phyloP scores from a whole-genome alignment of 2,329 filamentous ascomycete genomes.

The Drechslera avenae region DNA sequence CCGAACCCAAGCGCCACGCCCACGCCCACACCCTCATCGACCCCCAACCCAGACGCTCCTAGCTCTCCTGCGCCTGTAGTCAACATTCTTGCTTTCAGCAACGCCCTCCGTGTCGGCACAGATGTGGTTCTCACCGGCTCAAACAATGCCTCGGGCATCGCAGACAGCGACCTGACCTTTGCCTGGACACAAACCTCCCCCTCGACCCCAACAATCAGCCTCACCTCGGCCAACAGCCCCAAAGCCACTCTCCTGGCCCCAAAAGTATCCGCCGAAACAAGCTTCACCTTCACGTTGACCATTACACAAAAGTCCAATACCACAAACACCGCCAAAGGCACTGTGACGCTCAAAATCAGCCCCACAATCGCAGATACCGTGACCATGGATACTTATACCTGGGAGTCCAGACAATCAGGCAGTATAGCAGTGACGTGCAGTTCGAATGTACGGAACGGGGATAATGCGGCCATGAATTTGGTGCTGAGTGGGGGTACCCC shows the following conservation, averaged over 20 bases:
- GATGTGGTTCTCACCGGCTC: conserved; percentile 36
- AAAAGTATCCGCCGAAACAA: conserved; percentile 24
- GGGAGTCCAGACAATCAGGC: conserved; percentile 36
- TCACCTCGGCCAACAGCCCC: conserved; percentile 28
- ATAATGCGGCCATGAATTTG: conserved; percentile 38
- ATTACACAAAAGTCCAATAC: conserved; percentile 34
- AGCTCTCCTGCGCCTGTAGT: conserved; percentile 20
- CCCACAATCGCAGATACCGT: conserved; percentile 36
- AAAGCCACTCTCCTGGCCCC: conserved; percentile 33
- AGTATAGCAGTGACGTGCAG: conserved; percentile 40
- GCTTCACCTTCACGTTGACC: conserved; percentile 38
- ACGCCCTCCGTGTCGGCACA: conserved; percentile 38
- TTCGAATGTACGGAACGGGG: conserved; percentile 44
- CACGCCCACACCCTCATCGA: conserved; percentile 7
- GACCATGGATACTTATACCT: conserved; percentile 42
- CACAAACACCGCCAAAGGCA: conserved; percentile 29
- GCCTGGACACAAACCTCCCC: conserved; percentile 39
- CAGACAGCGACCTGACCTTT: conserved; percentile 35
- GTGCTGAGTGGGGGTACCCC: conserved; percentile 31
- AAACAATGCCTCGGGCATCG: conserved; percentile 31
- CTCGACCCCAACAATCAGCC: conserved; percentile 21
- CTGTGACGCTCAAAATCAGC: conserved; percentile 36
- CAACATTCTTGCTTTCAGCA: conserved; percentile 25
- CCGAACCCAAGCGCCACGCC: conserved; percentile 19
- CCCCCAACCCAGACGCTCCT: conserved; percentile 6